These are phyloP conservation scores for Beauveria bassiana DNA, from an alignment of 2,329 filamentous ascomycete species.

Conservation along the genomic window DNA sequence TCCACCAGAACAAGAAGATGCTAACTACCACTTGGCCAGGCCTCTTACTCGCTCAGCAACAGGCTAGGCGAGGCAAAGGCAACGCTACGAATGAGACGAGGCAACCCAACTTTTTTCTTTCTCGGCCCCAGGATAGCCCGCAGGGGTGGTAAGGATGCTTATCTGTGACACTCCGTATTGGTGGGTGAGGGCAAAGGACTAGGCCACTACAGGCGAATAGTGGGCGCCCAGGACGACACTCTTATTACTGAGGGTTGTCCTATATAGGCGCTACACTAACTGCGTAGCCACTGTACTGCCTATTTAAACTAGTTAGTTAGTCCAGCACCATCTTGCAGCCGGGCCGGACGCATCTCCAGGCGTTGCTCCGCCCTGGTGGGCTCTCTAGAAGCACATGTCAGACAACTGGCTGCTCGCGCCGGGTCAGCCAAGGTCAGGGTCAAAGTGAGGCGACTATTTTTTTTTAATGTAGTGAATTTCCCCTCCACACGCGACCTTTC, in stretches of 20 bases:
- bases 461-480: not conserved
- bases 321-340: conserved; percentile 1
- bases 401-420: conserved; percentile 15
- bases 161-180: conserved; percentile 11
- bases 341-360: conserved; percentile 4
- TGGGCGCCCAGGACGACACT: not conserved
- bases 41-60: conserved; percentile 1
- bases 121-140: not conserved
- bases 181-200: not conserved
- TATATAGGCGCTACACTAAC: no score
- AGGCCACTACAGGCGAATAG: not conserved
- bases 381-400: conserved; percentile 17
- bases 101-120: not conserved
- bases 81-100: not conserved
- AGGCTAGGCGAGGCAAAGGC: not conserved
- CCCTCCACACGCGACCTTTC: not conserved
- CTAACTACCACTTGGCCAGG: not conserved
- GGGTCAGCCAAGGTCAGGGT: conserved; percentile 14
- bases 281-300: not conserved
- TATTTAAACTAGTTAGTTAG: not conserved
- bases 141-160: conserved; percentile 7
- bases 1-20: not conserved
- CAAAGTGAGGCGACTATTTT: conserved; percentile 8
- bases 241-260: no score
- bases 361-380: not conserved